Evolutionary conservation across 2,329 filamentous ascomycete genomes (phyloP).

Genomic region (Amylocarpus encephaloides): DNA sequence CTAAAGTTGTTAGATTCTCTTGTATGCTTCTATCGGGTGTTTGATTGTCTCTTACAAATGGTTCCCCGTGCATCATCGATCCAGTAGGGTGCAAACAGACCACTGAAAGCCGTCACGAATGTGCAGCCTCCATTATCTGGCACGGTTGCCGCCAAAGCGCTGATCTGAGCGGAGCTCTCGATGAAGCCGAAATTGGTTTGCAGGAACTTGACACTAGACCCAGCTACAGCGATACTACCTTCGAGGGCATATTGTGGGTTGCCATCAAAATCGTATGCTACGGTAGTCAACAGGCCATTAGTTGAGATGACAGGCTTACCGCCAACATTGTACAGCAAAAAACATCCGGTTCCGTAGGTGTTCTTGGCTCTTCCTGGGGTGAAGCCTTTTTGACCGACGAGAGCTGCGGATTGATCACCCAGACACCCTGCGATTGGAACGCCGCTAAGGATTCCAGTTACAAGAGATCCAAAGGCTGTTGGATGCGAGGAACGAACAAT

Average conservation of each 20-base stretch:
- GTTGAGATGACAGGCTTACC: conserved; percentile 71
- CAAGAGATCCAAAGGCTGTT: conserved; percentile 60
- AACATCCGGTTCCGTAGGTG: conserved; percentile 81
- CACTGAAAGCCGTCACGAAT: conserved; percentile 67
- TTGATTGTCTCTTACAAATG: conserved; percentile 43
- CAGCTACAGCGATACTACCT: conserved; percentile 70
- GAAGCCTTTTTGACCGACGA: conserved; percentile 76
- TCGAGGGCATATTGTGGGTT: conserved; percentile 70
- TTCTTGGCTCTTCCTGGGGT: conserved; percentile 73
- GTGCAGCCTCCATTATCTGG: conserved; percentile 62
- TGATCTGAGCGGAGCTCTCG: conserved; percentile 55
- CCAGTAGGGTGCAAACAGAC: conserved; percentile 70
- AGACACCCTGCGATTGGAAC: conserved; percentile 69
- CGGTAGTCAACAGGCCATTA: conserved; percentile 69
- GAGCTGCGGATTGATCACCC: conserved; percentile 74
- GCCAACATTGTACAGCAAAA: conserved; percentile 77
- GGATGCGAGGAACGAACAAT: conserved; percentile 69
- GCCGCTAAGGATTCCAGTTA: conserved; percentile 56
- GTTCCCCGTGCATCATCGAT: conserved; percentile 69
- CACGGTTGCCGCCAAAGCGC: conserved; percentile 56
- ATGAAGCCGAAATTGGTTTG: conserved; percentile 61
- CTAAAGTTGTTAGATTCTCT: conserved; percentile 27
- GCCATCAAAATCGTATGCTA: conserved; percentile 69
- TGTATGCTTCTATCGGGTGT: background rate
- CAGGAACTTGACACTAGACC: conserved; percentile 67